Evolutionary conservation across 768 basidiomycete genomes (phyloP).

Genomic region (Albatrellus ellisii): DNA sequence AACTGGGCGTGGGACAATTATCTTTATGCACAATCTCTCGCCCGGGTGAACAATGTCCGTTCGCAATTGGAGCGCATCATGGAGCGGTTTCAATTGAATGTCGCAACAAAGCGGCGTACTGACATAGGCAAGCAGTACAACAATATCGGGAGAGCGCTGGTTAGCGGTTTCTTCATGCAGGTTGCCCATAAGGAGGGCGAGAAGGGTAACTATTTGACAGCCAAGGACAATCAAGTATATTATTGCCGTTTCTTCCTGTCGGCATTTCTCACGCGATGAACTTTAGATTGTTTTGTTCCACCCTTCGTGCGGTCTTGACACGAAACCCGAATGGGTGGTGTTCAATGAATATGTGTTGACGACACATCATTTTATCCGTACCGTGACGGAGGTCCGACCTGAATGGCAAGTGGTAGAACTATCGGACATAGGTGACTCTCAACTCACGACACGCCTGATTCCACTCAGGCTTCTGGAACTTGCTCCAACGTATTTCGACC

Average conservation of each 20-base stretch:
- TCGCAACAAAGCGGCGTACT: conserved; percentile 52
- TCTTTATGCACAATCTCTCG: conserved; percentile 67
- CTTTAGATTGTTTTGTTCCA: conserved; percentile 33
- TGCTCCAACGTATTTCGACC: conserved; percentile 58
- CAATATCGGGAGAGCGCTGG: conserved; percentile 72
- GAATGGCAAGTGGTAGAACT: conserved; percentile 82
- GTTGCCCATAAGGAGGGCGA: conserved; percentile 91
- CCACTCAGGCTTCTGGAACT: conserved; percentile 47
- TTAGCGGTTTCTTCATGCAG: conserved; percentile 97
- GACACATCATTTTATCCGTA: conserved; percentile 78
- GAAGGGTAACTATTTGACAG: conserved; percentile 76
- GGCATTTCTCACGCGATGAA: not conserved
- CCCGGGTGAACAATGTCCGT: conserved; percentile 90
- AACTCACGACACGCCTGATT: not conserved
- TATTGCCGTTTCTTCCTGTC: not conserved
- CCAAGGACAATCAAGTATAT: conserved; percentile 87
- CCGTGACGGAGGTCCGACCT: conserved; percentile 72
- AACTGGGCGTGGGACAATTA: conserved; percentile 92
- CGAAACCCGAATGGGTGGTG: conserved; percentile 83
- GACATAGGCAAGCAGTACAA: conserved; percentile 37
- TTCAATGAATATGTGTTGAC: conserved; percentile 96
- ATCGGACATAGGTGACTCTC: too few relatives aligned
- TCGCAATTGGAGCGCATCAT: conserved; percentile 80
- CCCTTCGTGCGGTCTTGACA: conserved; percentile 79
- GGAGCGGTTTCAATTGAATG: conserved; percentile 78